Conservation (phyloP, 305 asterid genomes). For the Coffea humblotiana region DNA sequence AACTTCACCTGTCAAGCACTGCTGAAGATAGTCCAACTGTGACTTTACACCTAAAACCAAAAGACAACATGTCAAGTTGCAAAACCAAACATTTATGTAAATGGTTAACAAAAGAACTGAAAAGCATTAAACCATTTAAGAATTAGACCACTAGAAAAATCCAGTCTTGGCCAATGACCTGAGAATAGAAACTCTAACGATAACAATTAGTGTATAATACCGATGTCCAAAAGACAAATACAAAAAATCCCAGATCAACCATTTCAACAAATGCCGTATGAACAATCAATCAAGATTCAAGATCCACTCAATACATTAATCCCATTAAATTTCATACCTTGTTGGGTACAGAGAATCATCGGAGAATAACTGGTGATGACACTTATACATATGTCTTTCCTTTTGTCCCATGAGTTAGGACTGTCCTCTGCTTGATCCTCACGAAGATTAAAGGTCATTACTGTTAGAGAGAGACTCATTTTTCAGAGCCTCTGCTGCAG, state of each 20-base stretch:
- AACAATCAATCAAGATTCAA: conserved; percentile 38
- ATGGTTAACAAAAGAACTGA: conserved; percentile 2
- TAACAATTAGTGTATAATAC: not conserved
- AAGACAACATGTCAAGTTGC: conserved; percentile 4
- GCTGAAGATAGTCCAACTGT: conserved; percentile 91
- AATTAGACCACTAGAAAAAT: conserved; percentile 10
- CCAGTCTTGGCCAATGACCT: conserved; percentile 14
- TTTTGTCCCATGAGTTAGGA: conserved; percentile 90
- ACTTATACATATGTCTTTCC: conserved; percentile 83
- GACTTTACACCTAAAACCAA: conserved; percentile 67
- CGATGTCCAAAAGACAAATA: conserved; percentile 26
- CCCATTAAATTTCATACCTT: conserved; percentile 44
- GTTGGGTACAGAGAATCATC: conserved; percentile 89
- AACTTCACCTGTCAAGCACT: conserved; percentile 80
- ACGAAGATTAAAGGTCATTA: conserved; percentile 89
- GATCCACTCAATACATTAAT: conserved; percentile 9
- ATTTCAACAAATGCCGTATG: conserved; percentile 25
- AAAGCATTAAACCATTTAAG: conserved; percentile 16
- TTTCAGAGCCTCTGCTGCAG: conserved; percentile 21
- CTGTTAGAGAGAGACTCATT: conserved; percentile 86
- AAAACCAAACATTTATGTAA: conserved; percentile 13
- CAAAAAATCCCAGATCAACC: conserved; percentile 43
- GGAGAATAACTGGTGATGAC: conserved; percentile 93
- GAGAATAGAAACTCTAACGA: conserved; percentile 2
- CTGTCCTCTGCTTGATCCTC: conserved; percentile 85